Evolutionary conservation across 2,329 filamentous ascomycete species (phyloP), one percentile per base, ranked within the genome.

Genomic region (Talaromyces sp.): DNA sequence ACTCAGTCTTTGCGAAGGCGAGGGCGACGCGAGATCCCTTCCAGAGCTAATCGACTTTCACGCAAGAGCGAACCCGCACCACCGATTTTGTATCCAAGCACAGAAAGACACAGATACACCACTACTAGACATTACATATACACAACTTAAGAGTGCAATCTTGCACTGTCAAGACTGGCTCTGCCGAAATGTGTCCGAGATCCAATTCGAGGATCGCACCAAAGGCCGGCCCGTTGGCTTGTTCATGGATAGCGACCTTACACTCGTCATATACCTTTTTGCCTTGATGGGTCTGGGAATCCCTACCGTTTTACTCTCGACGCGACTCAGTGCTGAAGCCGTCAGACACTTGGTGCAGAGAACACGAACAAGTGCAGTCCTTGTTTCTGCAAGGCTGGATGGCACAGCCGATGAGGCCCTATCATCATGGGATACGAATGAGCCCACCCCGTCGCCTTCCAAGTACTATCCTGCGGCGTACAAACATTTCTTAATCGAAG

Each of bases 221-320:
- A 54, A 44, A 11, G 25, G 28, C 5, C 11, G n/a, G n/a, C 50
- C 50, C 18, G 23, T 62, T 57, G 60, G 37, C 25, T 28, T 62
- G 6, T 33, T 62, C 18, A 62, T 62, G 60, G 60, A 62, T 9
- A 62, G 60, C 11, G 42, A 62, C n/a, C 7, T 57, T 12, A 52
- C 50, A n/a, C 60, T 62, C 9, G 31, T 62, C n/a, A 37, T 62
- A 18, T 52, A 62, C 39, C 60, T 46, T 16, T 46, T 62, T 25
- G 60, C 60, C 18, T 39, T 62, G 52, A 62, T 57, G 16, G 50
- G 37, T 18, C 25, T 62, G 21, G 60, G 60, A 18, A 21, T 57
- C 7, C 60, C 60, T 14, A 25, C 46, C 2, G 40, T 62, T 14
- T 35, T 62, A 8, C 60, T 62, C 11, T 62, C 60, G 6, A 44